Base-by-base conservation (phyloP, 2,329 filamentous ascomycete genomes). In the Fusarium acutatum region DNA sequence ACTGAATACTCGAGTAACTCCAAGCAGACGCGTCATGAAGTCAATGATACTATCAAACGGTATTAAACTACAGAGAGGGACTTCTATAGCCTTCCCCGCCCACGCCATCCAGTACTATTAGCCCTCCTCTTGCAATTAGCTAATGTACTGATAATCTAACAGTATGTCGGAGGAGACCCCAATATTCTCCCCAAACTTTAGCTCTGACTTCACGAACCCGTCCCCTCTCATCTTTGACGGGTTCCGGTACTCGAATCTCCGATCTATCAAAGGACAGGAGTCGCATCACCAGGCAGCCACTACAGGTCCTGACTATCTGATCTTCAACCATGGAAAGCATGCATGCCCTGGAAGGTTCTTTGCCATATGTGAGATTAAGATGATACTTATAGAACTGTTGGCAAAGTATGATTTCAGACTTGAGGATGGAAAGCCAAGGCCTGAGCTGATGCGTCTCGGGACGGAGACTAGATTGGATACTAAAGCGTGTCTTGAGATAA, bases 111-210 rank as follows among this genome's bases (percentile, higher is more conserved):
- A 56, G 52, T 56, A 40, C 10, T 11, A 5, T 7, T 17, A 0
- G 1, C 6, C 13, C 7, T n/a, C 10, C 6, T 11, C 14, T 17
- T 22, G 3, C 2, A 6, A 22, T 15, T 22, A 5, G 18, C 6
- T 6, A 14, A 18, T 8, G 1, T n/a, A 18, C 52, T 56, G 1
- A 56, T 7, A 18, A 10, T 7, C 1, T 10, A 20, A 30, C 3
- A 56, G 52, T 7, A 56, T 56, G 37, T 56, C 52, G 0, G 14
- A 40, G 5, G 22, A 40, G 1, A 56, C 37, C 6, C 24, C 37
- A 15, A 10, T 14, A 18, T 40, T 32, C 15, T 56, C 52, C 1
- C 26, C 37, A 17, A 3, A 13, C 4, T 30, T 26, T 24, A 32
- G 7, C 52, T 14, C 52, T 18, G 24, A 24, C 11, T n/a, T 40